Evolutionary conservation across 2,329 filamentous ascomycete species (phyloP), one percentile per base, ranked within the genome.

Genomic region (Aspergillus awamori): DNA sequence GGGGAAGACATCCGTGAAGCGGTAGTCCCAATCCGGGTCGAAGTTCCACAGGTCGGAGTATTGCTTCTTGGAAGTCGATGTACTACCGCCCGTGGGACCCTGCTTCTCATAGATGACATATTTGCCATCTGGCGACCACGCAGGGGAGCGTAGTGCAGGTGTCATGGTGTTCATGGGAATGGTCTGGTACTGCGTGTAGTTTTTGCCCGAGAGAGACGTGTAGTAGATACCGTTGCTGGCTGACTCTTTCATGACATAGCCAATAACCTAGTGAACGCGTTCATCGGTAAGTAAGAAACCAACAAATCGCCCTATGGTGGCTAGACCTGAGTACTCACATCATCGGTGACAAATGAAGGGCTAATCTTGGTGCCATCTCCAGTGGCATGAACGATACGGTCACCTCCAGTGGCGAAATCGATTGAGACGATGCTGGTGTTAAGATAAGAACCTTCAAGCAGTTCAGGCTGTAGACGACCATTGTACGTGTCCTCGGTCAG

Each of bases 1-100:
- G 0, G 79, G 78, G 67, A 80, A 80, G 3, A 81, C 76, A 56
- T 81, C 78, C 43, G 73, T 79, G 70, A 78, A 78, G 36, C 76
- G 73, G 61, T 80, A 80, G 7, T 80, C 79, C 73, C 73, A 80
- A 4, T 78, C 73, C 7, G 49, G 39, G 45, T 80, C 74, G 72
- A 73, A 81, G 61, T 70, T 75, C 62, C 74, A 80, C 4, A 80
- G 69, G 30, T 67, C 41, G 64, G 77, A 76, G 10, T 75, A 74
- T 55, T 74, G 70, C 0, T 72, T 66, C 2, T 77, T 76, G 5
- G 69, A 65, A 2, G 67, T 62, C 67, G 70, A 77, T 8, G 47
- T 62, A 1, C 55, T 62, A 36, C 33, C 33, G 11, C 33, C 33
- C 11, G 33, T 36, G 4, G 33, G 33, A 36, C 33, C 33, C 5